Base-by-base conservation (phyloP, 306 rosid genomes). In the Calophaca sinica region DNA sequence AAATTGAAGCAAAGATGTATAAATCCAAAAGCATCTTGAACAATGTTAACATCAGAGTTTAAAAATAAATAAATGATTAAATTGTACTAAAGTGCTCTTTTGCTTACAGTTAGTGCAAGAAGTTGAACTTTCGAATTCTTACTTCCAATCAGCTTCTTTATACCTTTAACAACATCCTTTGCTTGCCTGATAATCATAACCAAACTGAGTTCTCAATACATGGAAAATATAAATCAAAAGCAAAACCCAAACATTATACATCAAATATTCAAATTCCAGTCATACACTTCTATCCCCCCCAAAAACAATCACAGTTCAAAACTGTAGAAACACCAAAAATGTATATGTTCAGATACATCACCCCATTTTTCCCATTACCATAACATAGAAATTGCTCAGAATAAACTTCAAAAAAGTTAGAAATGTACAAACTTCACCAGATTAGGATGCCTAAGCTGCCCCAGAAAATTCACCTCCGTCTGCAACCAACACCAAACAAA, bases 121-220 rank as follows among this genome's bases (percentile, higher is more conserved):
- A 94, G 96, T 89, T 94, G 98, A 85, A 86, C 96, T 92, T 94
- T 94, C 35, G 96, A 75, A 73, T 87, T 90, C 86, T 61, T 92
- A 83, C 97, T 94, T 80, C 97, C 97, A 71, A 92, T 81, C 77
- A 93, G 92, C 87, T 90, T 94, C 92, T 89, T 94, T 84, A 92
- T 81, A 44, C 96, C 96, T 81, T 85, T 94, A 70, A 94, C 93
- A 62, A 94, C 92, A 31, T 92, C 97, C 84, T 87, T 92, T 29
- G 97, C 96, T 89, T 91, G 99, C 93, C 98, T 94, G 88, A 49
- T 9, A 79, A 79, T 35, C 67, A 77, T 39, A 53, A 82, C 62
- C 74, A 78, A 15, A 75, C 59, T 3, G 32, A 84, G 15, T 62
- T 76, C 64, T 69, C 63, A 44, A 42, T 55, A 33, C 54, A 49